Conservation (phyloP, 2,329 filamentous ascomycete species). For the Fusarium avenaceum region DNA sequence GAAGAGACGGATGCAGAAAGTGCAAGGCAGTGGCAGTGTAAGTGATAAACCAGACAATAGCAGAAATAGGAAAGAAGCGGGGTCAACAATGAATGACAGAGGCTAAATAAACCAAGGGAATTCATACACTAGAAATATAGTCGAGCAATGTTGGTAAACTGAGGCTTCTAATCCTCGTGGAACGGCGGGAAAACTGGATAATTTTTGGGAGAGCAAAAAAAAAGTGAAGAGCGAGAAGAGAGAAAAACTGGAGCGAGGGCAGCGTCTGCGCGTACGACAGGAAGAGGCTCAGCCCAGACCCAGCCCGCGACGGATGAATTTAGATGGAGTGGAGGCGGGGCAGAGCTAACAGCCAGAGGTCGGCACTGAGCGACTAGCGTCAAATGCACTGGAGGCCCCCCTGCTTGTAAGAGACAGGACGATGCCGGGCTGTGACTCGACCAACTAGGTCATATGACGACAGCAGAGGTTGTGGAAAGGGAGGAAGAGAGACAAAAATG, state of each 20-base stretch:
- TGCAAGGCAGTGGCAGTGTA: slow-evolving; percentile 24
- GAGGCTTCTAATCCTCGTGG: slow-evolving; percentile 15
- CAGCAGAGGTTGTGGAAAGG: neutral
- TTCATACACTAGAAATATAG: slow-evolving; percentile 27
- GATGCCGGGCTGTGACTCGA: neutral
- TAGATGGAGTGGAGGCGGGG: slow-evolving; percentile 25
- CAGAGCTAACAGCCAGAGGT: neutral
- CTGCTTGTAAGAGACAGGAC: slow-evolving; percentile 23
- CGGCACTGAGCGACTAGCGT: slow-evolving; percentile 31
- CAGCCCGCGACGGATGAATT: slow-evolving; percentile 2
- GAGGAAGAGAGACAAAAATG: neutral
- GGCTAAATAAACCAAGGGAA: slow-evolving; percentile 8
- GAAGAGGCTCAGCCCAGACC: slow-evolving; percentile 33
- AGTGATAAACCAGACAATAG: slow-evolving; percentile 30
- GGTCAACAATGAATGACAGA: slow-evolving; percentile 3
- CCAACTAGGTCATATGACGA: slow-evolving; percentile 34
- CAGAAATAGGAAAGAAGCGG: slow-evolving; percentile 4
- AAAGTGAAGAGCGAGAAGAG: neutral
- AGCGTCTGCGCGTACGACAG: slow-evolving; percentile 23
- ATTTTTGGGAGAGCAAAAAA: slow-evolving; percentile 12
- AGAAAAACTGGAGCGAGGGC: slow-evolving; percentile 43
- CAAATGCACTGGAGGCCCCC: slow-evolving; percentile 29
- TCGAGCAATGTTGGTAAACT: slow-evolving; percentile 7
- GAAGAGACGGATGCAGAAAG: slow-evolving; percentile 10
- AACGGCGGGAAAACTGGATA: slow-evolving; percentile 9